Conservation (phyloP, 2,329 filamentous ascomycete species). For the Stemphylium vesicarium region DNA sequence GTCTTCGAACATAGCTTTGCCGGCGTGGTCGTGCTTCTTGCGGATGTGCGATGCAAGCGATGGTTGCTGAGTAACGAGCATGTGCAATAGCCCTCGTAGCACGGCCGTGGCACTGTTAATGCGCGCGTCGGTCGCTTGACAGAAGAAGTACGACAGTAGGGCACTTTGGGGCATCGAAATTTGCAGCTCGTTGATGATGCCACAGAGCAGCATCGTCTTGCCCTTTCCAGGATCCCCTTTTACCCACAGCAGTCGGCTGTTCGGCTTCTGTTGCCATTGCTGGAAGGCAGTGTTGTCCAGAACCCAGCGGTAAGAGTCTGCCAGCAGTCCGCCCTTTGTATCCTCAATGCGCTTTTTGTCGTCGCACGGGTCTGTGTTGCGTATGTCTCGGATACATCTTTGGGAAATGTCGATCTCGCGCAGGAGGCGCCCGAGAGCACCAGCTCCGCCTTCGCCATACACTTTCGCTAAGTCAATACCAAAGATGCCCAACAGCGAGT, state of each 20-base stretch:
- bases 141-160: constrained; percentile 35
- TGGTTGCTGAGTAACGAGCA: constrained; percentile 42
- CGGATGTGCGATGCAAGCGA: constrained; percentile 6
- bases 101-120: constrained; percentile 50
- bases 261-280: constrained; percentile 20
- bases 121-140: constrained; percentile 47
- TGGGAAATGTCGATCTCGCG: too few species aligned
- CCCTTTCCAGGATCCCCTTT: constrained; percentile 35
- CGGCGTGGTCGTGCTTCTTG: constrained; percentile 4
- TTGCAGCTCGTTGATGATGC: too few species aligned
- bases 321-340: constrained; percentile 1
- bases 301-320: constrained; percentile 10
- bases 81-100: constrained; percentile 53
- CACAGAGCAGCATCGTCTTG: constrained; percentile 48
- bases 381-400: too few species aligned
- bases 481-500: too few species aligned
- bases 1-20: constrained; percentile 9
- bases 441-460: too few species aligned
- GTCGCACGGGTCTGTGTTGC: too few species aligned
- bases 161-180: constrained; percentile 15
- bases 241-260: constrained; percentile 36
- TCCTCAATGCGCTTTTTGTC: background rate
- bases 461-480: too few species aligned
- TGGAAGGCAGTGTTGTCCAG: constrained; percentile 22
- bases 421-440: too few species aligned